Conservation (phyloP, 2,329 filamentous ascomycete genomes). For the Raffaelea arxii region DNA sequence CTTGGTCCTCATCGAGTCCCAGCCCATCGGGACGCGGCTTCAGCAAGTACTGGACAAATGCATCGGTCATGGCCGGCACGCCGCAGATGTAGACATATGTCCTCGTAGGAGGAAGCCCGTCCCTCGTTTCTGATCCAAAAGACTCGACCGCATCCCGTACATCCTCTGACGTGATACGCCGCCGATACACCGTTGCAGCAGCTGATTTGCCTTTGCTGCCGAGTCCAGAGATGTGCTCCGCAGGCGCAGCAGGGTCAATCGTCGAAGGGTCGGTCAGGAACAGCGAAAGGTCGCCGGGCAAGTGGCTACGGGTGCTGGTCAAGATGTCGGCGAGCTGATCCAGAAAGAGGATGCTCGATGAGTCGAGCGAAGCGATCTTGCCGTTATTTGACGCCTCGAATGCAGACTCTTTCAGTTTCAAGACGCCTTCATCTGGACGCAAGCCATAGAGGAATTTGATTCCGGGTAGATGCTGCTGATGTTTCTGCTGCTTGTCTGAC, state of each 20-base stretch:
- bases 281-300: conserved; percentile 32
- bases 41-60: conserved; percentile 42
- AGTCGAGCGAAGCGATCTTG: too few species aligned
- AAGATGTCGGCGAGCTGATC: conserved; percentile 35
- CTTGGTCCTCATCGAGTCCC: conserved; percentile 17
- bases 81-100: conserved; percentile 55
- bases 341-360: conserved; percentile 37
- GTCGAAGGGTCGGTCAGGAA: conserved; percentile 28
- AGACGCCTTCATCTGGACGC: too few species aligned
- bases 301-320: conserved; percentile 16
- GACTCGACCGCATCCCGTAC: conserved; percentile 30
- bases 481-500: background rate
- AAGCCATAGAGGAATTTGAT: conserved; percentile 61
- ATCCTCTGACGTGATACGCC: conserved; percentile 34
- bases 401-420: too few species aligned
- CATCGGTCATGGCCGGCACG: conserved; percentile 59
- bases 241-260: conserved; percentile 1
- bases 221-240: too few species aligned
- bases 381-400: too few species aligned
- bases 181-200: conserved; percentile 17
- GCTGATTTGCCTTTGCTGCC: too few species aligned
- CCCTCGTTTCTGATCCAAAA: too few species aligned
- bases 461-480: conserved; percentile 15
- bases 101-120: background rate
- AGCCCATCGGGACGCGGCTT: conserved; percentile 11